These are phyloP conservation scores for Plasmopara halstedii DNA, from an alignment of 352 stramenopile species.

Conservation along the genomic window DNA sequence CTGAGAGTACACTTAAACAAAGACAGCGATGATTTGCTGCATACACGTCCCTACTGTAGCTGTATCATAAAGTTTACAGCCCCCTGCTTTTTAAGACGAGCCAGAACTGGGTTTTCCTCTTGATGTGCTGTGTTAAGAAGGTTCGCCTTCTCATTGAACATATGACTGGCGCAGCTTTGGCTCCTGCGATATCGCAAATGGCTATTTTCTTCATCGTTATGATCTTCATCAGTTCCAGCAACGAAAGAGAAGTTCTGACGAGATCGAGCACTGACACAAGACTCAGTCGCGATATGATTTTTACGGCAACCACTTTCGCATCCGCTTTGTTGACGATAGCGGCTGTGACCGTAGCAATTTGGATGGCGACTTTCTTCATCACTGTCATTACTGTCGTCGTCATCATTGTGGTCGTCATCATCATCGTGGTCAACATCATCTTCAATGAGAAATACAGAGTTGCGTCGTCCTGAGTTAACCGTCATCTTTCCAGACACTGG, in stretches of 20 bases:
- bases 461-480: constrained; percentile 14
- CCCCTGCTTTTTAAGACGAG: constrained; percentile 69
- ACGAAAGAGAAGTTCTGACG: constrained; percentile 24
- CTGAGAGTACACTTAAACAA: too few species aligned
- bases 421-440: constrained; percentile 30
- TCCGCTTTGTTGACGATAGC: constrained; percentile 21
- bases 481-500: constrained; percentile 13
- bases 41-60: constrained; percentile 23
- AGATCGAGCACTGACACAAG: constrained; percentile 12
- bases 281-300: constrained; percentile 15
- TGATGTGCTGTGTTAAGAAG: constrained; percentile 13
- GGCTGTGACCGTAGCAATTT: constrained; percentile 9
- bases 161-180: constrained; percentile 36
- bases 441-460: constrained; percentile 26
- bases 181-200: constrained; percentile 27
- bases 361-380: constrained; percentile 19
- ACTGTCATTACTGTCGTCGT: constrained; percentile 30
- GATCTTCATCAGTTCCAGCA: constrained; percentile 22
- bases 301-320: constrained; percentile 18
- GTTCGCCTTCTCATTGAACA: constrained; percentile 40
- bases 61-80: constrained; percentile 82
- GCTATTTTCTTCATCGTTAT: constrained; percentile 21
- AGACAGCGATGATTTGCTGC: too few species aligned
- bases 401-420: constrained; percentile 26
- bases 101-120: constrained; percentile 63